Evolutionary conservation across 2,329 filamentous ascomycete genomes (phyloP), one percentile per base, ranked within the genome.

Genomic region (Xylaria sp.): DNA sequence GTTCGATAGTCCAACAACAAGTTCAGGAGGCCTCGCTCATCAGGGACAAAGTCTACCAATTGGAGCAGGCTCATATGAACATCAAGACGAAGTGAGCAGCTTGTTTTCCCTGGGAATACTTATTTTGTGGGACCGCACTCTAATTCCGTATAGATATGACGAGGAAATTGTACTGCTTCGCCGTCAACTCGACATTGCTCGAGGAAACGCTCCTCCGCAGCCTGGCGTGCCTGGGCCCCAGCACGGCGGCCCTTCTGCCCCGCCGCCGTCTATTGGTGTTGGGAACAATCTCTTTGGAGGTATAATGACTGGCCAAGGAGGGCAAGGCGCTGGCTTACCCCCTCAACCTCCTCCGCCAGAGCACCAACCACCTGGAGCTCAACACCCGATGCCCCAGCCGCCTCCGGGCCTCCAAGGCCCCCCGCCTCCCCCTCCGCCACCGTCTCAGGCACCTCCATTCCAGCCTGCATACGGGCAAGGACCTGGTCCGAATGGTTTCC

Each of bases 21-120:
- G 90, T 97, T 68, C 90, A 94, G 73, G 95, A 99, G 80, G 95
- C 98, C 85, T 92, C 97, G 76, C 86, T 97, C 73, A 92, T 99
- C 52, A 86, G 94, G 67, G 90, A 94, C 75, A 97, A 97, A 79
- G 92, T 99, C 63, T 97, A 92, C 74, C 87, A 92, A 71, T 88
- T 99, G 77, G 95, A 99, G 78, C 93, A 96, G 76, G 87, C 89
- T 51, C 95, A 98, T 74, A 85, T 94, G 72, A 87, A 87, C 56
- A 88, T 97, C 74, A 98, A 98, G 82, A 85, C 89, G 78, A 96
- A 97, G 94, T 98, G 83, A 76, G 89, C n/a, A 19, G 11, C 21
- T 9, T 45, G 25, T 31, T 9, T n/a, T 1, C 8, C 2, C n/a
- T n/a, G n/a, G n/a, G n/a, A 5, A n/a, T 25, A 19, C 25, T 17